A percentile compares a stretch with the other conserved stretches of the same genome.
Conservation (phyloP, 371 early-diverging fungal species). For the Mortierella sp. region DNA sequence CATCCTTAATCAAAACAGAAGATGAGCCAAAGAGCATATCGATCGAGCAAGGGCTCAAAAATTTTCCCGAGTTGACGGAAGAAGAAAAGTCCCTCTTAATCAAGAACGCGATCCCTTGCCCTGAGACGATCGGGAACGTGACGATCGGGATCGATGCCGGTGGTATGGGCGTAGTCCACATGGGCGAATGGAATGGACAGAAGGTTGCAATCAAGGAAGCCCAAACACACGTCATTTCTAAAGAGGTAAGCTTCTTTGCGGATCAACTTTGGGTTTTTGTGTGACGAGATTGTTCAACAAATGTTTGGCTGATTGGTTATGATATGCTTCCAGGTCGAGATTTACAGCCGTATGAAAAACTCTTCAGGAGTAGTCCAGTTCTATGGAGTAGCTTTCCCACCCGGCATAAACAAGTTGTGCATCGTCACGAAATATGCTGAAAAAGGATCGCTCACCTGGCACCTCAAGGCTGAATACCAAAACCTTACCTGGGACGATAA, state of each 20-base stretch:
- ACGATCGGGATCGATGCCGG: constrained; percentile 51
- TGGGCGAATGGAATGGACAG: constrained; percentile 43
- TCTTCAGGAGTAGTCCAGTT: constrained; percentile 35
- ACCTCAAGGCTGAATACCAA: constrained; percentile 46
- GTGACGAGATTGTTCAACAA: no score
- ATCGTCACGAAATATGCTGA: constrained; percentile 52
- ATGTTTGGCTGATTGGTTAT: no score
- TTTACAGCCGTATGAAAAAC: constrained; percentile 46
- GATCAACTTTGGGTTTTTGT: no score
- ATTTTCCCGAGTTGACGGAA: constrained; percentile 7
- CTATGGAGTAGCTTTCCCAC: constrained; percentile 42
- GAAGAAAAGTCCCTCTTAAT: constrained; percentile 29
- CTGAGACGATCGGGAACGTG: constrained; percentile 35
- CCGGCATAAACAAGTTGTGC: constrained; percentile 33
- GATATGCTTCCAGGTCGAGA: constrained; percentile 31
- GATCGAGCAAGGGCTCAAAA: neutral
- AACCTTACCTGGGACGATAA: constrained; percentile 54
- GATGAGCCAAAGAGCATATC: neutral
- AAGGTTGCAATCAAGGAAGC: constrained; percentile 56
- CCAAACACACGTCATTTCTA: constrained; percentile 29
- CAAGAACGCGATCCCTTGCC: constrained; percentile 37
- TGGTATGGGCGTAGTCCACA: constrained; percentile 50
- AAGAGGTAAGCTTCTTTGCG: constrained; percentile 21
- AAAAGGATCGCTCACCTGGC: constrained; percentile 46
- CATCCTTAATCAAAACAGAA: constrained; percentile 6